Evolutionary conservation across 495 filamentous ascomycete genomes (phyloP), one percentile per base, ranked within the genome.

Genomic region (Viridothelium virens): DNA sequence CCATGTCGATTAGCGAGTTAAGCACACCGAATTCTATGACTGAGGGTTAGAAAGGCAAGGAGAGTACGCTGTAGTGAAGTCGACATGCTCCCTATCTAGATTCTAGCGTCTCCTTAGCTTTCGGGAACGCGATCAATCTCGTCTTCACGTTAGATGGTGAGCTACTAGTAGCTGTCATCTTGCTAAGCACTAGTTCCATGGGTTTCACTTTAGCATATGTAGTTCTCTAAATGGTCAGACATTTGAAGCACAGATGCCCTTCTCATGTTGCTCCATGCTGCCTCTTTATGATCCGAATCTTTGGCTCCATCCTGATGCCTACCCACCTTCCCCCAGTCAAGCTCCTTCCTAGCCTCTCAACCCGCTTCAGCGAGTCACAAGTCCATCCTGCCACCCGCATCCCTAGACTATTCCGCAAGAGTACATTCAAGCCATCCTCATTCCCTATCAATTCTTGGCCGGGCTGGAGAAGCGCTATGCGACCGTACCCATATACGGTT

Each of bases 401-500:
- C 14, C 62, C 63, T 14, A 68, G 31, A 7, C 46, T 33, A 14
- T 61, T 56, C 59, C 63, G 46, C 31, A 71, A 9, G 37, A 31
- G 18, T 37, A 67, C 62, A 1, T 38, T 44, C 11, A 47, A 12
- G 10, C 61, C 44, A 39, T 69, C 68, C 25, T 70, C 69, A 25
- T 66, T 2, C n/a, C 5, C n/a, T 1, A 7, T 31, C 53, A 59
- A 36, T 31, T 59, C 64, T 44, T 66, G 56, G 16, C 81, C 84
- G 2, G 87, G 86, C 64, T 77, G 82, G 61, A 89, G 68, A 25
- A 96, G 53, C 66, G 84, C 82, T 11, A 96, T 69, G 0, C 93
- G 91, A 12, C 81, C 83, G 75, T 87, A 95, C 0, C 87, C 90
- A 65, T 86, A 77, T 1, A 96, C 82, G 0, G 84, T 82, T 25